Evolutionary conservation across 306 rosid genomes (phyloP).

Genomic region (Pyrus betulifolia): DNA sequence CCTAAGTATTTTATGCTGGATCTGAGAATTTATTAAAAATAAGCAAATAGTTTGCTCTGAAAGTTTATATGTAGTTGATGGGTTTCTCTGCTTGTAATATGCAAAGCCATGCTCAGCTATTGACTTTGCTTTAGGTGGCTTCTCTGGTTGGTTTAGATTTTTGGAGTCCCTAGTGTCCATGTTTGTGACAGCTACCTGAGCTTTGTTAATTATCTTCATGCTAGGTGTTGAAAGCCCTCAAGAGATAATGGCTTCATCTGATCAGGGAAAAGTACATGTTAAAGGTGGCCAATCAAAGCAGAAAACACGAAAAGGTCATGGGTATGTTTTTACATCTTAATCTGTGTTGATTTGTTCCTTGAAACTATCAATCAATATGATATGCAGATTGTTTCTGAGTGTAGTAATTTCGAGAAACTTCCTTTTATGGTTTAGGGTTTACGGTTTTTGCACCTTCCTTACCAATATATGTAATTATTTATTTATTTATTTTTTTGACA

Average conservation of each 20-base stretch:
- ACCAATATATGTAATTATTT: not conserved
- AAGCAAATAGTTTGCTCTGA: not conserved
- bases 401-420: not conserved
- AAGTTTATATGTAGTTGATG: not conserved
- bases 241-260: slow-evolving; percentile 47
- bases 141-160: not conserved
- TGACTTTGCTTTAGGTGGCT: not conserved
- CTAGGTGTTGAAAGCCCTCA: slow-evolving; percentile 44
- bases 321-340: slow-evolving; percentile 45
- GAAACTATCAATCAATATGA: not conserved
- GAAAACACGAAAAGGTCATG: slow-evolving; percentile 68
- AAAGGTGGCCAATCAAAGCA: slow-evolving; percentile 66
- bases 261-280: slow-evolving; percentile 43
- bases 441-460: not conserved
- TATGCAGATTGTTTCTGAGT: not conserved
- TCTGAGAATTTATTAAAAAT: not conserved
- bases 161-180: not conserved
- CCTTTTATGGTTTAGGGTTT: not conserved
- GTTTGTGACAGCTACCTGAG: slow-evolving; percentile 4
- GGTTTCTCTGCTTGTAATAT: not conserved
- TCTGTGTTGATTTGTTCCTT: not conserved
- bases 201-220: slow-evolving; percentile 9
- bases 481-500: too few relatives aligned
- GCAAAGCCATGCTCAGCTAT: not conserved
- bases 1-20: not conserved